Evolutionary conservation across 495 filamentous ascomycete species (phyloP).

Genomic region (Tuber umbilicatum): DNA sequence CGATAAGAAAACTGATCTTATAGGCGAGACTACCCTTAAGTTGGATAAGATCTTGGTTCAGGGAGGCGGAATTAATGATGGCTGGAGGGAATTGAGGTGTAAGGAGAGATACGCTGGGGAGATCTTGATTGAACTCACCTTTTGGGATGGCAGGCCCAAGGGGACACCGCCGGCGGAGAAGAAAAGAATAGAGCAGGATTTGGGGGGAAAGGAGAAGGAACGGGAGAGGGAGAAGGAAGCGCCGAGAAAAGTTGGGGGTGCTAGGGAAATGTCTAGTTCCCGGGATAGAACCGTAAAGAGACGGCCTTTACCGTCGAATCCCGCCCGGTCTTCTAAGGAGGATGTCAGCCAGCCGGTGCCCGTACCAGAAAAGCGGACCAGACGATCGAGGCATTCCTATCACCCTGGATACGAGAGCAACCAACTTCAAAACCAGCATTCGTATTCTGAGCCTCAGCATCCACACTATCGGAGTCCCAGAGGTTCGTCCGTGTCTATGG

Average conservation of each 20-base stretch:
- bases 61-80: conserved; percentile 84
- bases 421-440: conserved; percentile 14
- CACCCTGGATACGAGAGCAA: conserved; percentile 22
- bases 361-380: conserved; percentile 25
- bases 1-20: conserved; percentile 90
- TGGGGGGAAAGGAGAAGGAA: conserved; percentile 32
- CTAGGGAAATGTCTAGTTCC: conserved; percentile 33
- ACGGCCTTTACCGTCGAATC: conserved; percentile 35
- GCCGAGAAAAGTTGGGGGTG: conserved; percentile 34
- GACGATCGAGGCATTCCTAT: conserved; percentile 31
- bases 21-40: conserved; percentile 85
- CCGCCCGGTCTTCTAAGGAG: conserved; percentile 24
- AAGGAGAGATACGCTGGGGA: conserved; percentile 92
- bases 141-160: conserved; percentile 82
- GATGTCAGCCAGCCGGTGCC: conserved; percentile 22
- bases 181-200: conserved; percentile 21
- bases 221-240: conserved; percentile 31
- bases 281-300: conserved; percentile 30
- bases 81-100: conserved; percentile 81
- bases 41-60: conserved; percentile 71
- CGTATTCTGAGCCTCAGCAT: conserved; percentile 19
- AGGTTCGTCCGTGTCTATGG: conserved; percentile 23
- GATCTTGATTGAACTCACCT: conserved; percentile 90
- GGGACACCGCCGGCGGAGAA: conserved; percentile 46
- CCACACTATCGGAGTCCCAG: conserved; percentile 15